Evolutionary conservation across 257 asterid species (phyloP), one percentile per base, ranked within the genome.

Genomic region (Jacaranda copaia): DNA sequence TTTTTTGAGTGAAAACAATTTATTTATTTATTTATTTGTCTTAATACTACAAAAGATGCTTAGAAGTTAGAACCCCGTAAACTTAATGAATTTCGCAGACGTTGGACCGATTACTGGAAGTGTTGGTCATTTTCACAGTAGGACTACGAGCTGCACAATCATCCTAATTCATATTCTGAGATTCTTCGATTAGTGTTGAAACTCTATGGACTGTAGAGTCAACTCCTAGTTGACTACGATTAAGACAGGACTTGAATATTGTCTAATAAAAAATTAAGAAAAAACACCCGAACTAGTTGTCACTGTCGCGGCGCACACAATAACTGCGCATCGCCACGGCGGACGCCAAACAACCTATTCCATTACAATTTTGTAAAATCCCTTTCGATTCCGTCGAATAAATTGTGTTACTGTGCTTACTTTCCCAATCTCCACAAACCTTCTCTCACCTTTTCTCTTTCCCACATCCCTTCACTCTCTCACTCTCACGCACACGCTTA

Each of bases 381-480:
- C 64, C 71, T 87, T 91, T 91, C 84, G 85, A 78, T 81, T 88
- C 91, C 93, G 93, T 76, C 88, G 70, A 70, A 84, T 90, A 83
- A 72, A 82, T 60, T 8, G 70, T 25, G 68, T 6, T 55, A 74
- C 82, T 61, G 77, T 62, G 64, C 63, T 77, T 42, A 45, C 81
- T 67, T 60, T 77, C 78, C 83, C 82, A 45, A 68, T 82, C 76
- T 73, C 84, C 73, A 71, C 73, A 75, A 73, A 76, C 76, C 62
- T 74, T 58, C 74, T 55, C 75, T 45, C n/a, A 64, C 35, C 20
- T 6, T 13, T 51, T 77, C 74, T 80, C 72, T 70, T 79, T 43
- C 76, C 46, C 74, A n/a, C 63, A 6, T 8, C 6, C 61, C 18
- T 19, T 61, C 79, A 32, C 82, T 16, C 76, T 19, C 48, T 8